Percentiles rank a stretch among this genome's conserved stretches.
phyloP scores from a whole-genome alignment of 2,329 filamentous ascomycete genomes.

The Nannizziopsis arthrosporioides region DNA sequence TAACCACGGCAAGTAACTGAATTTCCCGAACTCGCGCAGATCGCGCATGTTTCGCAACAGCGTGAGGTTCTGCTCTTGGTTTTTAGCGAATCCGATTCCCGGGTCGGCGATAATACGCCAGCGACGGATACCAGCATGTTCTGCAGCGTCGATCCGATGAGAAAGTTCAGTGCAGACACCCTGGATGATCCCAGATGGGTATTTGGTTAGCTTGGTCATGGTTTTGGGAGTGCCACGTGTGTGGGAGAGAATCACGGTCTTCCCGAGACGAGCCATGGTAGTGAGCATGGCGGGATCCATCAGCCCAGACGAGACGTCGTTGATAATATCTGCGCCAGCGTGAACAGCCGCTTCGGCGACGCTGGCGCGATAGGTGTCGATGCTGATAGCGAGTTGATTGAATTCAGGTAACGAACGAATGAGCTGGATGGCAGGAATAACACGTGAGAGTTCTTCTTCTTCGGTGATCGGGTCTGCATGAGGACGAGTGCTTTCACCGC shows the following conservation, averaged over 20 bases:
- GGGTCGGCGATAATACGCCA: conserved; percentile 96
- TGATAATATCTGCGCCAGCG: conserved; percentile 82
- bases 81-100: conserved; percentile 89
- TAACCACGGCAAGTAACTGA: conserved; percentile 67
- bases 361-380: conserved; percentile 82
- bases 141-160: conserved; percentile 59
- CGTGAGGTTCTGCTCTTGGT: conserved; percentile 65
- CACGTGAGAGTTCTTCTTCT: conserved; percentile 62
- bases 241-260: conserved; percentile 78
- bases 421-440: conserved; percentile 65
- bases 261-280: conserved; percentile 64
- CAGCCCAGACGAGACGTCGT: conserved; percentile 77
- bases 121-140: conserved; percentile 68
- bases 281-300: conserved; percentile 72
- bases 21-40: conserved; percentile 38
- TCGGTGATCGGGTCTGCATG: conserved; percentile 55
- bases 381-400: conserved; percentile 57
- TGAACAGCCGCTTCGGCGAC: conserved; percentile 67
- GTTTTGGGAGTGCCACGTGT: conserved; percentile 80
- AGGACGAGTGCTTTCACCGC: conserved; percentile 85
- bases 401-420: conserved; percentile 58
- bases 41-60: conserved; percentile 57
- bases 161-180: conserved; percentile 58
- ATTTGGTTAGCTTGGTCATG: conserved; percentile 60
- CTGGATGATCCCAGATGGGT: conserved; percentile 55